Percentiles rank a stretch among this genome's conserved stretches.
Conservation (phyloP, 139 green algal species). For the Micractinium conductrix region DNA sequence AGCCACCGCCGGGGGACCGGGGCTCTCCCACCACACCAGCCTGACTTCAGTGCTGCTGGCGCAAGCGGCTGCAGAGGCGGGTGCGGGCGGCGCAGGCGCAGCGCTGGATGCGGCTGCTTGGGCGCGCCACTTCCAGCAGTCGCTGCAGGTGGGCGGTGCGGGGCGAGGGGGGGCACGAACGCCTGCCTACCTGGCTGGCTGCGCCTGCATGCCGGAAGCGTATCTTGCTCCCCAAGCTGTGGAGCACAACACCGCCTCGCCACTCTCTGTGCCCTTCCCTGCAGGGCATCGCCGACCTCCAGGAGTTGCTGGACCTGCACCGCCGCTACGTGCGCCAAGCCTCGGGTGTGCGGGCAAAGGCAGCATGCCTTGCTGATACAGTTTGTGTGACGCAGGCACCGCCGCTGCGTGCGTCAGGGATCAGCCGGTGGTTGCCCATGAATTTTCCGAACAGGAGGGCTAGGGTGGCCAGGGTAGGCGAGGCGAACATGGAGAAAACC, state of each 20-base stretch:
- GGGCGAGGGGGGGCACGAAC: neutral
- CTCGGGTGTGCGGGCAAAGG: conserved; percentile 2
- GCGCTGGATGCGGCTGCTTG: conserved; percentile 20
- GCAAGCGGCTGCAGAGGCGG: conserved; percentile 13
- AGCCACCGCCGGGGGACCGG: neutral
- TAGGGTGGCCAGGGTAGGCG: no score
- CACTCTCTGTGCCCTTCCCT: neutral
- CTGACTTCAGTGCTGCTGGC: conserved; percentile 1
- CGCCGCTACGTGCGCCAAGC: conserved; percentile 20
- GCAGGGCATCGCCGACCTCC: conserved; percentile 38
- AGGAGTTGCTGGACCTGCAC: conserved; percentile 40
- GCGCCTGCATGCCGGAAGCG: neutral
- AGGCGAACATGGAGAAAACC: no score
- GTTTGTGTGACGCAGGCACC: no score
- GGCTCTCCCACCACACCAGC: neutral
- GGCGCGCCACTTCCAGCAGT: conserved; percentile 16
- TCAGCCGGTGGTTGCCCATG: no score
- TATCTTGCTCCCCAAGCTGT: neutral
- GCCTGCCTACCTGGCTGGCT: neutral
- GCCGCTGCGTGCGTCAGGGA: no score
- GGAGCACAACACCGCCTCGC: neutral
- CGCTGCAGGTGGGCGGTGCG: neutral
- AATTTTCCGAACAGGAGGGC: no score
- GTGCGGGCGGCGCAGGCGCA: neutral
- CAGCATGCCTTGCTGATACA: no score